Conservation (phyloP, 176 grass and related monocot genomes). For the Miscanthus lutarioriparius region DNA sequence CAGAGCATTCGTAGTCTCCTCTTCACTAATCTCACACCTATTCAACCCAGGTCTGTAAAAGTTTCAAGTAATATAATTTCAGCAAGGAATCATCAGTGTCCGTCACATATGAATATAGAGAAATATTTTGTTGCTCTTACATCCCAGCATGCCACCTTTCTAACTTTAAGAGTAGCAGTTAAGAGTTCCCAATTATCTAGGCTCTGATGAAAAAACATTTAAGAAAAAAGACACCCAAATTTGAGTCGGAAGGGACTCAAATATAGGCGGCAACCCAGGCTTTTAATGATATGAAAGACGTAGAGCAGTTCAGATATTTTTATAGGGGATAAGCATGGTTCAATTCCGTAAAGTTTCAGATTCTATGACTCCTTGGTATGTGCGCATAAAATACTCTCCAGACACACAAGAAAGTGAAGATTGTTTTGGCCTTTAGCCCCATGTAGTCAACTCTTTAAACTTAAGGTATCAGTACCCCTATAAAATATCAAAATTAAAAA, state of each 20-base stretch:
- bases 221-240: not conserved
- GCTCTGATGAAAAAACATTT: not conserved
- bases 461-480: not conserved
- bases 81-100: slow-evolving; percentile 18
- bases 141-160: not conserved
- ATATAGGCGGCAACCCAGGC: not conserved
- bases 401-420: not conserved
- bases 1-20: slow-evolving; percentile 88
- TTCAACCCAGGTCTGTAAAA: slow-evolving; percentile 88
- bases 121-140: slow-evolving; percentile 15
- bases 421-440: not conserved
- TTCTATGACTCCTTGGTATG: not conserved
- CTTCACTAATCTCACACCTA: slow-evolving; percentile 80
- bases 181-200: not conserved
- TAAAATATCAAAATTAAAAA: not conserved
- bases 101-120: slow-evolving; percentile 29
- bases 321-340: not conserved
- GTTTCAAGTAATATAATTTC: slow-evolving; percentile 19
- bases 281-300: not conserved
- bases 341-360: not conserved
- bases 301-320: slow-evolving; percentile 1
- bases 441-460: not conserved
- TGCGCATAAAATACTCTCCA: not conserved
- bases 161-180: not conserved
- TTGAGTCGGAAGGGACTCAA: not conserved